Base-by-base conservation (phyloP, 345 rosid genomes). In the Rubroshorea leprosula region DNA sequence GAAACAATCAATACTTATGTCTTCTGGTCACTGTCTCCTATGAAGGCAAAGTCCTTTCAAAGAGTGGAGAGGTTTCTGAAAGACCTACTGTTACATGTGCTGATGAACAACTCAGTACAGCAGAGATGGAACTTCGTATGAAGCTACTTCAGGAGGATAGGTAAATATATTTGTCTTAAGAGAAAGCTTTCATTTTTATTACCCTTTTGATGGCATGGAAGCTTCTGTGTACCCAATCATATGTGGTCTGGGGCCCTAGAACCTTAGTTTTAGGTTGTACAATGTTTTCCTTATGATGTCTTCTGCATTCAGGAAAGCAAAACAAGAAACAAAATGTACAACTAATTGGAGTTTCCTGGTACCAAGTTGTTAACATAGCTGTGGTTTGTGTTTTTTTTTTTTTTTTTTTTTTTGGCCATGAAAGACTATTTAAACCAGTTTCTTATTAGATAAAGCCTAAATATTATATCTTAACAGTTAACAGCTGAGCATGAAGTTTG, bases 121-220 rank as follows among this genome's bases (percentile, higher is more conserved):
- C 75, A 58, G 97, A 89, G 62, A 57, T 86, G 68, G 81, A 81
- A 71, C 76, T 77, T 23, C 86, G 94, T 16, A 83, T 89, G 63
- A 82, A 85, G 70, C 75, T 85, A 60, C 79, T 93, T 65, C 78
- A 55, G 68, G 89, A 86, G 60, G 75, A 83, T 71, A 74, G 81
- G 97, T 89, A 59, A 66, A 44, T 13, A 16, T 44, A 9, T 44
- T 2, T 44, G 14, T 44, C 6, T 35, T 35, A 4, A 3, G 3
- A 35, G 12, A 8, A 35, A 6, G 3, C 41, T 35, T n/a, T n/a
- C n/a, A 35, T 44, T 44, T n/a, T 44, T 15, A 44, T 44, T n/a
- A 44, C 17, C 14, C 3, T 44, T 15, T 44, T 13, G 47, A 44
- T 2, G 18, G 17, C 4, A 44, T 35, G 7, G 12, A 10, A 35